Evolutionary conservation across 2,329 filamentous ascomycete genomes (phyloP), one percentile per base, ranked within the genome.

Genomic region (Escovopsis sp.): DNA sequence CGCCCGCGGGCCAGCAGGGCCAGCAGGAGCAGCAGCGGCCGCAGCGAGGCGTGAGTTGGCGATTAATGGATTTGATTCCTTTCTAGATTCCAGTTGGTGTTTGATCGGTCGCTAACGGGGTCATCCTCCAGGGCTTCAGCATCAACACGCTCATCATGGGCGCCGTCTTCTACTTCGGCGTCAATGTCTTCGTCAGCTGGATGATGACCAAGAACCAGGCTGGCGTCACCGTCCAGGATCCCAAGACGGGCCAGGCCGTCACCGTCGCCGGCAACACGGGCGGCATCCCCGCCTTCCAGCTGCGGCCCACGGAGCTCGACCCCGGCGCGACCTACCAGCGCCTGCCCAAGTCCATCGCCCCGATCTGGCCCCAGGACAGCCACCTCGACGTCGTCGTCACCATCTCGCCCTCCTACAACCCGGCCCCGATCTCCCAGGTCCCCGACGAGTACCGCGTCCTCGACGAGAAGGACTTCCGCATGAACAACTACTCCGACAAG

Each of bases 341-440:
- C 1, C 63, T 85, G 14, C 86, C 87, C 2, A 71, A 79, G 49
- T 72, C 71, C 43, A 70, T 95, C 46, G 83, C 83, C 32, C 88
- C 91, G 16, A 86, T 96, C 54, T 98, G 91, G 91, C 78, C 84
- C 2, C 66, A 73, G 38, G 77, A 91, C 57, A 84, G 77, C 53
- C 67, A 75, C 45, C 62, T 98, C 50, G 91, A 98, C 60, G 76
- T 98, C 51, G 70, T 76, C 50, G 74, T 98, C 56, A 91, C 89
- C 51, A 74, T 96, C 42, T 89, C 87, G 38, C 74, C 84, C 11
- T 82, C 81, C 9, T 71, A 82, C 49, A 72, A 74, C 30, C 74
- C 85, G 46, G 76, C 75, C 12, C 72, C 81, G 16, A 68, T 94
- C 50, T 73, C 74, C 47, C 68, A 74, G 39, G 70, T 79, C 34